Evolutionary conservation across 73 alveolate genomes (phyloP), one percentile per base, ranked within the genome.

Genomic region (Paramecium sexaurelia): DNA sequence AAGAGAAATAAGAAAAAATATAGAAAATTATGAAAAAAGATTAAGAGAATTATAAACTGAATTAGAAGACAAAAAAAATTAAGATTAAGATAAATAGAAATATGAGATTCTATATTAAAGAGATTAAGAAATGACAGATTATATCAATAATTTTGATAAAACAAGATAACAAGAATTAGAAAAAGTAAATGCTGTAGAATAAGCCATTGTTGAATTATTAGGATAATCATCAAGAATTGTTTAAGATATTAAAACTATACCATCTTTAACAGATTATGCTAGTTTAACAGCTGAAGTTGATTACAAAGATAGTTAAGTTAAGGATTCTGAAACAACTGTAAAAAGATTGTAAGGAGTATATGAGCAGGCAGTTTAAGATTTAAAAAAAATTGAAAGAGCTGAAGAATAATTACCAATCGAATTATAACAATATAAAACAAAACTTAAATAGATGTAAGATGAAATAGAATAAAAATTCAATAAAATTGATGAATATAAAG

Each of bases 101-200:
- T 96, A 96, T 85, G 99, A 98, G 91, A 94, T 96, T n/a, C 94
- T 98, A 5, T 92, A 96, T 55, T 95, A 98, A 86, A 97, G 95
- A 93, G 99, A 98, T 61, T 89, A 93, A 85, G 99, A 98, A 92
- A 96, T 96, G 97, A 96, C 98, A 36, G 98, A 96, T 41, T 98
- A 97, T 93, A 98, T 97, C 86, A 97, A 97, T 86, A 95, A 93
- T 56, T 97, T 96, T 91, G 99, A 97, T 26, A 92, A 92, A 73
- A 95, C 95, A 27, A 97, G 97, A 94, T 87, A 91, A 73, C 55
- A 75, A 19, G 99, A 98, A 71, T 91, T 92, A 85, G 94, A 94
- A 84, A 93, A 96, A 93, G 94, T 98, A 6, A 90, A 95, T 35
- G 88, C 84, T 33, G 93, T 94, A 57, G 98, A 98, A 95, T 86